Percentiles rank a stretch among this genome's conserved stretches.
Conservation (phyloP, 2,329 filamentous ascomycete species). For the Epichloe typhina region DNA sequence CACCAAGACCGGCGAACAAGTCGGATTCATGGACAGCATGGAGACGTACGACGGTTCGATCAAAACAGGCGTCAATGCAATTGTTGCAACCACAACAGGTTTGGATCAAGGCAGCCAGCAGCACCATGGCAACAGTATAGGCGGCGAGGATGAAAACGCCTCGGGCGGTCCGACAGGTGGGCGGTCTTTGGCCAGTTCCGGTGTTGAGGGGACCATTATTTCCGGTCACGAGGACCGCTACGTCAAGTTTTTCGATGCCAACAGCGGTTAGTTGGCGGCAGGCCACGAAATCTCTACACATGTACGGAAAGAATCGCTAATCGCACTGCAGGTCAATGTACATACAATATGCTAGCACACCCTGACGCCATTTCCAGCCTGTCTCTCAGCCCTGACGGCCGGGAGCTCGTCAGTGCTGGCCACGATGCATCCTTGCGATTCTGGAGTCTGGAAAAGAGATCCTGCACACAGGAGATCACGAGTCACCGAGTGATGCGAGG, state of each 20-base stretch:
- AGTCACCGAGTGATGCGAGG: conserved; percentile 89
- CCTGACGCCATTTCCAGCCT: conserved; percentile 85
- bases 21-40: conserved; percentile 81
- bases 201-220: conserved; percentile 86
- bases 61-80: conserved; percentile 73
- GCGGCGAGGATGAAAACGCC: conserved; percentile 61
- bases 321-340: conserved; percentile 72
- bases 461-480: conserved; percentile 90
- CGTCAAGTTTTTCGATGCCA: conserved; percentile 95
- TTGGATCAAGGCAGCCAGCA: conserved; percentile 55
- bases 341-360: conserved; percentile 96
- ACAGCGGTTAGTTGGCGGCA: conserved; percentile 63
- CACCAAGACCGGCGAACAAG: conserved; percentile 79
- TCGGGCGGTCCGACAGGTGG: conserved; percentile 64
- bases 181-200: conserved; percentile 52
- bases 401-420: conserved; percentile 87
- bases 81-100: conserved; percentile 75
- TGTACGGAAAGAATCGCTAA: not conserved
- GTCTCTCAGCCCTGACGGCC: conserved; percentile 82
- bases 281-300: not conserved
- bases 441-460: conserved; percentile 92
- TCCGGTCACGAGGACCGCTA: conserved; percentile 94
- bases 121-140: conserved; percentile 40
- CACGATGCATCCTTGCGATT: conserved; percentile 93
- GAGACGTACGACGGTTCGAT: conserved; percentile 84